Base-by-base conservation (phyloP, 1,284 basidiomycete genomes). In the Malassezia psittaci region DNA sequence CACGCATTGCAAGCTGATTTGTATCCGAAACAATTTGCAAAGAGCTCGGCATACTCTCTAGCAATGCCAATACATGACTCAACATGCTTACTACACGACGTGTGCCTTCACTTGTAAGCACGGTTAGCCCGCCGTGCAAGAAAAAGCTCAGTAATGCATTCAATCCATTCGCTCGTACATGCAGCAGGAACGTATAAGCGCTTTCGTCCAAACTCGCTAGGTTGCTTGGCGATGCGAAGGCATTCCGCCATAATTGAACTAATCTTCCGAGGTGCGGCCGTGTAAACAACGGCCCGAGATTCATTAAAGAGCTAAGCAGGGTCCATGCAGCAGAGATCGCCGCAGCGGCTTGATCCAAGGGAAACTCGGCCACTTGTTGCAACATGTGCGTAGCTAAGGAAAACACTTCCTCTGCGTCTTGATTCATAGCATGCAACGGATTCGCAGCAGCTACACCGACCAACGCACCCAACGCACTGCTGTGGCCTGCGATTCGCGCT, bases 261-360 rank as follows among this genome's bases (percentile, higher is more conserved):
- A 98, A 79, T 67, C 96, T 90, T 0, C 90, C 85, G 1, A 96
- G 80, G 75, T 96, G 90, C 0, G 87, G 83, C 34, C 88, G 83
- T 47, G 96, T 88, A 66, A 96, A 96, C 65, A 89, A 86, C 6
- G 88, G 89, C 0, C 93, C 93, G 3, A 96, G 83, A 4, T 86
- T 82, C 86, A 96, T 90, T 47, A 98, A 78, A 0, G 89, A 84
- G 0, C 87, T 85, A 54, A 98, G 87, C 37, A 89, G 79, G 13
- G 85, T 89, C 94, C 94, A 98, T 0, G 93, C 90, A 2, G 93
- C 85, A 69, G 91, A 89, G 10, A 96, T 85, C 72, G 96, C 90
- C 42, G 89, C 80, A 8, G 82, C 81, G 0, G 89, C 90, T 34
- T 88, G 77, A 48, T 82, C 80, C 45, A 96, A 79, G 53, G 91